Percentiles rank a stretch among this genome's conserved stretches.
These are phyloP conservation scores for Colletotrichum tofieldiae DNA, from an alignment of 2,329 filamentous ascomycete species.

Conservation along the genomic window DNA sequence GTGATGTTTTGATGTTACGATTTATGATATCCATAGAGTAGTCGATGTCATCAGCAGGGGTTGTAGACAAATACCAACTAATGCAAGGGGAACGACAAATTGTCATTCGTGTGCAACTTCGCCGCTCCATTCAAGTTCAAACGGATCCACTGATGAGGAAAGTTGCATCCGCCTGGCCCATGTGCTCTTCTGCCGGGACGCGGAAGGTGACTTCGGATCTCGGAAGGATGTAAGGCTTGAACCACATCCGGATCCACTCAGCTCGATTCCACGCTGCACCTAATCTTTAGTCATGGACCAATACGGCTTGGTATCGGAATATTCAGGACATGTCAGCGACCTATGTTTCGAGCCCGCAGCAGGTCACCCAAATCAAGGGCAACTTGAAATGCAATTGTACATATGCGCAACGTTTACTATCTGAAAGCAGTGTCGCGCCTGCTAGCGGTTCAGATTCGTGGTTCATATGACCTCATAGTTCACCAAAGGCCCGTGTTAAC, in stretches of 20 bases:
- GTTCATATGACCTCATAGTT: neutral
- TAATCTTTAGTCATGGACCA: too few species aligned
- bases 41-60: neutral
- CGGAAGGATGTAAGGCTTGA: neutral
- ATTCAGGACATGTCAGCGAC: neutral
- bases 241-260: neutral
- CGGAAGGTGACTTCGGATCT: constrained; percentile 30
- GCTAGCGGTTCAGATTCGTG: neutral
- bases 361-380: too few species aligned
- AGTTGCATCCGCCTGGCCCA: constrained; percentile 5
- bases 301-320: neutral
- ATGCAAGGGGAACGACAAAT: constrained; percentile 25
- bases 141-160: constrained; percentile 37
- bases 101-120: constrained; percentile 17
- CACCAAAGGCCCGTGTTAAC: neutral
- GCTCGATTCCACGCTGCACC: neutral
- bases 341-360: too few species aligned
- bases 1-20: neutral
- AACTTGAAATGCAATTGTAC: too few species aligned
- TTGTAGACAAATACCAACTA: constrained; percentile 25
- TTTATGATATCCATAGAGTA: constrained; percentile 29
- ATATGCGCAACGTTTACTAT: too few species aligned
- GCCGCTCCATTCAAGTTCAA: constrained; percentile 19
- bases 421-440: neutral
- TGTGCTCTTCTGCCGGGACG: neutral